Conservation (phyloP, 257 asterid genomes). For the Thymus quinquecostatus region DNA sequence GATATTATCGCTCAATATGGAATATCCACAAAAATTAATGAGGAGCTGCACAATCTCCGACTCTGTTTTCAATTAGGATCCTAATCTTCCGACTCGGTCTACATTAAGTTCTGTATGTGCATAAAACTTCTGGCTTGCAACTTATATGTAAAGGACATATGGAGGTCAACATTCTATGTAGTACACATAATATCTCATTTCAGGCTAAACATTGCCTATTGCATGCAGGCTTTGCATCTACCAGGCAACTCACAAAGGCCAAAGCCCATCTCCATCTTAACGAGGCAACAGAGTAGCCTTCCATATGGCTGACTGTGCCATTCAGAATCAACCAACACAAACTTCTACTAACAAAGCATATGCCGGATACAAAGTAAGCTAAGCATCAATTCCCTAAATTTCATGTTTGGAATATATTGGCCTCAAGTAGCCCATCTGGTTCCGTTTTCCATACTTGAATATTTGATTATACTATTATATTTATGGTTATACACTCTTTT, state of each 20-base stretch:
- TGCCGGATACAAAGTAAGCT: neutral
- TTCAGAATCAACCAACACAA: neutral
- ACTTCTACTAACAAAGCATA: slow-evolving; percentile 6
- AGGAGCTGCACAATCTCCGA: neutral
- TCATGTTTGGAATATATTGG: slow-evolving; percentile 1
- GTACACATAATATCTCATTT: neutral
- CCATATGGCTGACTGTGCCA: neutral
- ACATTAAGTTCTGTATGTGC: neutral
- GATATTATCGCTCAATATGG: neutral
- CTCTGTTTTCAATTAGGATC: too few species aligned
- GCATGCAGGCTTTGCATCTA: neutral
- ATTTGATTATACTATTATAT: neutral
- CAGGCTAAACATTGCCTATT: neutral
- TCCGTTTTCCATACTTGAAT: neutral
- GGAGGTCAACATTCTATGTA: too few species aligned
- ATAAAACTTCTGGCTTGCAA: too few species aligned
- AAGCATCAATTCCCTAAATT: slow-evolving; percentile 4
- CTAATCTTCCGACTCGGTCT: neutral
- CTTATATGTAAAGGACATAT: too few species aligned
- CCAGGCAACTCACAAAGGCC: neutral
- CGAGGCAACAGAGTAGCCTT: neutral
- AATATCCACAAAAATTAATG: neutral
- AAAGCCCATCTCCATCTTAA: neutral
- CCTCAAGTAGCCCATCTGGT: neutral
- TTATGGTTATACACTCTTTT: neutral